phyloP scores from a whole-genome alignment of 192 early-diverging fungal species.

The Umbelopsis ramanniana region DNA sequence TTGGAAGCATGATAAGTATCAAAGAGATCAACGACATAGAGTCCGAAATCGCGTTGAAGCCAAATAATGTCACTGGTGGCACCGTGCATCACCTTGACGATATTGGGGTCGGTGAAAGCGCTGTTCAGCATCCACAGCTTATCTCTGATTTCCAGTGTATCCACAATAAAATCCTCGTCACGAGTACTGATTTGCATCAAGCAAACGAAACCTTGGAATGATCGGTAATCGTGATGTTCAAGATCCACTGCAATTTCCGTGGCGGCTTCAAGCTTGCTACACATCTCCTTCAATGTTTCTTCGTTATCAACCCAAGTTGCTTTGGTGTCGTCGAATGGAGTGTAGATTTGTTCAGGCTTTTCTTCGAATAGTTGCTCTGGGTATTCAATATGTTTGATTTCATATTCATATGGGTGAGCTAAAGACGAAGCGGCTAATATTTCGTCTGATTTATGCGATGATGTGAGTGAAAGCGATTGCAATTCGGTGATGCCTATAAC shows the following conservation, averaged over 20 bases:
- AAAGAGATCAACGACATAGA: conserved; percentile 96
- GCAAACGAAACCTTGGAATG: conserved; percentile 95
- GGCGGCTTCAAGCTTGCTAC: conserved; percentile 60
- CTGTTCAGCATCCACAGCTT: conserved; percentile 79
- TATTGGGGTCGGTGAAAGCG: conserved; percentile 83
- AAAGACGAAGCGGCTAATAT: conserved; percentile 35
- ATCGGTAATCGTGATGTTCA: conserved; percentile 95
- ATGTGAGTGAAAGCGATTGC: background rate
- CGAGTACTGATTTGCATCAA: conserved; percentile 93
- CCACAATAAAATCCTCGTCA: conserved; percentile 86
- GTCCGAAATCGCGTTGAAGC: conserved; percentile 97
- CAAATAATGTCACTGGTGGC: conserved; percentile 95
- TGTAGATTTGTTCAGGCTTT: conserved; percentile 54
- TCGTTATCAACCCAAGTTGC: conserved; percentile 85
- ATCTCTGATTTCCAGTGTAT: conserved; percentile 81
- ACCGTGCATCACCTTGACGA: conserved; percentile 93
- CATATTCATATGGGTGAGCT: conserved; percentile 90
- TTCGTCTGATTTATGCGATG: conserved; percentile 4
- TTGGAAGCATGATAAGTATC: conserved; percentile 96
- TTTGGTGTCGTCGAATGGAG: conserved; percentile 68
- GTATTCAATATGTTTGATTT: conserved; percentile 82
- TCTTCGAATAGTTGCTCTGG: conserved; percentile 70
- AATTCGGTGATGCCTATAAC: background rate
- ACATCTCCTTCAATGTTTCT: conserved; percentile 66
- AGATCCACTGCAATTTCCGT: conserved; percentile 92